Conservation (phyloP, 2,329 filamentous ascomycete species). For the Aureobasidium pullulans region DNA sequence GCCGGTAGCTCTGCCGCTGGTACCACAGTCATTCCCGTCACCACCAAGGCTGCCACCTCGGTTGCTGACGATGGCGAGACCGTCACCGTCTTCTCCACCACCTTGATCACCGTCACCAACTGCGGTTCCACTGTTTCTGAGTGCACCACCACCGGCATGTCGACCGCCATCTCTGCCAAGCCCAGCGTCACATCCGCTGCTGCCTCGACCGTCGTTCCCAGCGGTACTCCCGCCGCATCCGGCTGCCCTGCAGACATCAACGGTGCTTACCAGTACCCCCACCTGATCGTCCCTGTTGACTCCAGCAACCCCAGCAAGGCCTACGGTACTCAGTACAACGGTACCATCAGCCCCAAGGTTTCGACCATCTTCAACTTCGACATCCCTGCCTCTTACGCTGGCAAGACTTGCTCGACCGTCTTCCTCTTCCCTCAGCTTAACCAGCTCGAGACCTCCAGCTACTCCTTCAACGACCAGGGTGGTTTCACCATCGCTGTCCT, state of each 20-base stretch:
- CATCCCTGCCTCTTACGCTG: slow-evolving; percentile 46
- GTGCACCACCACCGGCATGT: slow-evolving; percentile 14
- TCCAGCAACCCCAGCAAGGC: slow-evolving; percentile 46
- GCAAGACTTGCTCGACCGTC: slow-evolving; percentile 54
- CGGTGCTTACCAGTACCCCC: slow-evolving; percentile 37
- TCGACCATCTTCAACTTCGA: slow-evolving; percentile 65
- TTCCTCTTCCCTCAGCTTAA: slow-evolving; percentile 56
- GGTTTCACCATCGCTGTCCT: slow-evolving; percentile 39
- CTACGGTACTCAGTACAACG: slow-evolving; percentile 49
- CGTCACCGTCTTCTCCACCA: slow-evolving; percentile 17
- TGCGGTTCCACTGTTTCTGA: slow-evolving; percentile 15
- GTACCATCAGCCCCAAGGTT: slow-evolving; percentile 45
- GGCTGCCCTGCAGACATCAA: slow-evolving; percentile 23
- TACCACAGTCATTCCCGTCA: not conserved
- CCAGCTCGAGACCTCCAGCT: slow-evolving; percentile 53
- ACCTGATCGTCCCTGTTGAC: slow-evolving; percentile 56
- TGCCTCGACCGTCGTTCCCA: not conserved
- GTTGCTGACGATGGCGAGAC: slow-evolving; percentile 9
- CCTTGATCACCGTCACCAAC: slow-evolving; percentile 19
- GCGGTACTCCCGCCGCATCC: not conserved
- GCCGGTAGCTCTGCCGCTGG: not conserved
- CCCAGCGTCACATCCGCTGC: slow-evolving; percentile 12
- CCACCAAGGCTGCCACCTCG: slow-evolving; percentile 12
- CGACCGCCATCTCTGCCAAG: slow-evolving; percentile 3
- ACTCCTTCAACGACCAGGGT: slow-evolving; percentile 46